Percentiles rank a stretch among this genome's conserved stretches.
Evolutionary conservation across 2,329 filamentous ascomycete species (phyloP).

Genomic region (Chalaropsis ovoidea): DNA sequence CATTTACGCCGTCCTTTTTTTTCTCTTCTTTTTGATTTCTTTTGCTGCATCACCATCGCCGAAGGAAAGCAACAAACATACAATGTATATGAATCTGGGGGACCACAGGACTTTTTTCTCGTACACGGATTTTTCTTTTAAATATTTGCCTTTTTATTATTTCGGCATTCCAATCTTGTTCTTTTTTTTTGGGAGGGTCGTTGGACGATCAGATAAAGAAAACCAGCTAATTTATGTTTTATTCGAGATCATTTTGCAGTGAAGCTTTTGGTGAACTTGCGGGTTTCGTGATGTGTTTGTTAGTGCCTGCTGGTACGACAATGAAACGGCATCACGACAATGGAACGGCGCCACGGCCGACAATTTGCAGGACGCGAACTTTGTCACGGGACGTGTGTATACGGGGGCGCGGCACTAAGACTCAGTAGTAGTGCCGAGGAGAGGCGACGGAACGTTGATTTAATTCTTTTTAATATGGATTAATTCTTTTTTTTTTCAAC

Average conservation of each 20-base stretch:
- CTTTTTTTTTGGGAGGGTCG: not conserved
- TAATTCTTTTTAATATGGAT: no score
- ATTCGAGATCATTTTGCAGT: no score
- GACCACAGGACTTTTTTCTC: slow-evolving; percentile 14
- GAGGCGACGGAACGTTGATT: no score
- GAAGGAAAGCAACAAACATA: not conserved
- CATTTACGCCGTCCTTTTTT: slow-evolving; percentile 9
- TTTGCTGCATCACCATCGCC: not conserved
- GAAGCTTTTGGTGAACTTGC: no score
- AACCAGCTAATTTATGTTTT: no score
- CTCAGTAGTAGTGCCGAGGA: not conserved
- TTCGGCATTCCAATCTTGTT: not conserved
- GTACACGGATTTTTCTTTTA: no score
- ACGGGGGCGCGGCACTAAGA: not conserved
- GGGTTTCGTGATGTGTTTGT: no score
- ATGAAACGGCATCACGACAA: not conserved
- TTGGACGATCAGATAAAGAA: not conserved
- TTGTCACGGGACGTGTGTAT: not conserved
- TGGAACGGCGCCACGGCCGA: not conserved
- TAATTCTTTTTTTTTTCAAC: no score
- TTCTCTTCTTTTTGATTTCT: slow-evolving; percentile 12
- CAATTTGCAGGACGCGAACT: not conserved
- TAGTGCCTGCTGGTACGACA: not conserved
- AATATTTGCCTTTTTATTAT: slow-evolving; percentile 5
- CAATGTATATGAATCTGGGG: slow-evolving; percentile 4